Percentiles rank a stretch among this genome's conserved stretches.
Conservation (phyloP, 768 basidiomycete genomes). For the Lactarius tabidus region DNA sequence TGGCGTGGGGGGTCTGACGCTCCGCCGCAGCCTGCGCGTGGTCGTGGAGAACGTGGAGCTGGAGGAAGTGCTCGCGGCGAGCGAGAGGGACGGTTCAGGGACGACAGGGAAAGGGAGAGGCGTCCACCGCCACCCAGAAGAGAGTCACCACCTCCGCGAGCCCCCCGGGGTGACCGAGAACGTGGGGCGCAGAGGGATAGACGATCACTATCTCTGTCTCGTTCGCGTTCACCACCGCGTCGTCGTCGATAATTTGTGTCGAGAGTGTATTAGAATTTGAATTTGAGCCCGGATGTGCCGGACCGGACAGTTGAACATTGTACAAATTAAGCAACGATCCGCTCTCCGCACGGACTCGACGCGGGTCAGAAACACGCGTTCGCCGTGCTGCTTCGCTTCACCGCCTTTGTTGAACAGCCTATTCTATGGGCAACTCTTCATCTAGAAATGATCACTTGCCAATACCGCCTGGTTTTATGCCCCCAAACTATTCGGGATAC, state of each 20-base stretch:
- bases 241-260: conserved; percentile 26
- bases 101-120: conserved; percentile 41
- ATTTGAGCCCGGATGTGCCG: conserved; percentile 3
- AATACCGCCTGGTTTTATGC: conserved; percentile 17
- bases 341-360: neutral
- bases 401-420: neutral
- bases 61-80: conserved; percentile 32
- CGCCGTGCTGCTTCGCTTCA: neutral
- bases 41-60: conserved; percentile 44
- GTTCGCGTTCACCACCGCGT: conserved; percentile 43
- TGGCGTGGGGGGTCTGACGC: conserved; percentile 70
- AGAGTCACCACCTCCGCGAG: conserved; percentile 41
- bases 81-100: conserved; percentile 38
- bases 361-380: neutral
- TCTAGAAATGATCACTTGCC: conserved; percentile 16
- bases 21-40: conserved; percentile 34
- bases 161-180: conserved; percentile 38
- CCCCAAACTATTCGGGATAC: conserved; percentile 16
- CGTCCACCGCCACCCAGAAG: conserved; percentile 38
- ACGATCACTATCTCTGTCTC: conserved; percentile 36
- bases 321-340: neutral
- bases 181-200: conserved; percentile 31
- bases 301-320: conserved; percentile 5
- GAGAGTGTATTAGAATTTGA: neutral
- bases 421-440: conserved; percentile 19